Base-by-base conservation (phyloP, 495 filamentous ascomycete species). In the Jackrogersella multiformis region DNA sequence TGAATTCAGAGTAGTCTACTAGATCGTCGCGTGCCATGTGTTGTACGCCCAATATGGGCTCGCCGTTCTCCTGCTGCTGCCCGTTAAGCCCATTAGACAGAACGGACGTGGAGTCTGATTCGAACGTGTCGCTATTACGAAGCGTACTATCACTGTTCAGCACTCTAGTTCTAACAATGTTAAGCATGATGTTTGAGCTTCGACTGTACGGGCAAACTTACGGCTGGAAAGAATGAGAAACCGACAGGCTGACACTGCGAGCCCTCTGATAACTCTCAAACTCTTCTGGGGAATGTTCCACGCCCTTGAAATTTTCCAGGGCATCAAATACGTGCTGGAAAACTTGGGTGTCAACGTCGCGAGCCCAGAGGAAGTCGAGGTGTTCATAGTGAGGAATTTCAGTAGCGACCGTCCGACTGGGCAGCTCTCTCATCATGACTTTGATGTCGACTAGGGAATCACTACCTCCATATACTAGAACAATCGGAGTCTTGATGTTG, bases 371-470 rank as follows among this genome's bases (percentile, higher is more conserved):
- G 73, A 99, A 97, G 76, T 99, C 95, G 34, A 99, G 84, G 77
- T 99, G 95, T 72, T 99, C 95, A 73, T 96, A 99, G 62, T 96
- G 92, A 4, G 88, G 85, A 48, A 98, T 89, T 67, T 90, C 88
- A 56, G 87, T 94, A 10, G 92, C 92, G 12, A 93, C 79, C 5
- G 94, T 99, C 68, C 91, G 90, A 9, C 81, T 81, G 0, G 95
- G 95, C 16, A 99, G 80, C 64, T 96, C 93, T 71, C 87, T 88
- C 32, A 97, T 80, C 93, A 98, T 97, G 58, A 94, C 87, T 21
- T 89, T 81, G 71, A 99, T 97, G 71, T 98, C 93, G n/a, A 99
- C 92, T 12, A 99, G 82, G 38, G 92, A 96, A 73, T 99, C 95
- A 58, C 87, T 93, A 8, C 92, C 95, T 21, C 95, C 95, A 68